Percentiles rank a stretch among this genome's conserved stretches.
These are phyloP conservation scores for Chenopodium formosanum DNA, from an alignment of 148 eudicot species.

Conservation along the genomic window DNA sequence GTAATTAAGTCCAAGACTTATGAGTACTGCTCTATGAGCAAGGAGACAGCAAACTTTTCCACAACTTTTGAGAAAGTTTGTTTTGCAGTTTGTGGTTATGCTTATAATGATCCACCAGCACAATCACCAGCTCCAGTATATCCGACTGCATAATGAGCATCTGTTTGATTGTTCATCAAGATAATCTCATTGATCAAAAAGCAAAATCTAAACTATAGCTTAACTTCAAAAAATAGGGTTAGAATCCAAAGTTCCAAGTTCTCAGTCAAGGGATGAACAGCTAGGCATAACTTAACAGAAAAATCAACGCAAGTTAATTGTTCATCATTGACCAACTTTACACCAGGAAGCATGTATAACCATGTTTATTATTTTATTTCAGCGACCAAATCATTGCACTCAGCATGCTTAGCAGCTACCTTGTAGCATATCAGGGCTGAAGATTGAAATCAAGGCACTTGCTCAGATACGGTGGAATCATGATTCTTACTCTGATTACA, in stretches of 20 bases:
- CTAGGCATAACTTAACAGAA: not conserved
- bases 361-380: no score
- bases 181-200: not conserved
- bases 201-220: not conserved
- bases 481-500: conserved; percentile 28
- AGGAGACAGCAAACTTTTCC: conserved; percentile 42
- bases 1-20: conserved; percentile 33
- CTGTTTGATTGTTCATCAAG: conserved; percentile 30
- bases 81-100: conserved; percentile 44
- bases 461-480: conserved; percentile 26
- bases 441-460: conserved; percentile 14
- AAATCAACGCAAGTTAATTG: not conserved
- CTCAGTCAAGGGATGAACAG: not conserved
- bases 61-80: conserved; percentile 32
- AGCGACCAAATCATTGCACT: conserved; percentile 45
- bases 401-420: conserved; percentile 32
- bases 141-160: conserved; percentile 34
- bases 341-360: not conserved
- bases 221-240: not conserved
- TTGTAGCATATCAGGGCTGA: conserved; percentile 32
- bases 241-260: not conserved
- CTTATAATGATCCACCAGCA: conserved; percentile 42
- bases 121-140: conserved; percentile 31
- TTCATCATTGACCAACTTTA: not conserved
- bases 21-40: conserved; percentile 41